Conservation (phyloP, 345 rosid genomes). For the Dovyalis caffra region DNA sequence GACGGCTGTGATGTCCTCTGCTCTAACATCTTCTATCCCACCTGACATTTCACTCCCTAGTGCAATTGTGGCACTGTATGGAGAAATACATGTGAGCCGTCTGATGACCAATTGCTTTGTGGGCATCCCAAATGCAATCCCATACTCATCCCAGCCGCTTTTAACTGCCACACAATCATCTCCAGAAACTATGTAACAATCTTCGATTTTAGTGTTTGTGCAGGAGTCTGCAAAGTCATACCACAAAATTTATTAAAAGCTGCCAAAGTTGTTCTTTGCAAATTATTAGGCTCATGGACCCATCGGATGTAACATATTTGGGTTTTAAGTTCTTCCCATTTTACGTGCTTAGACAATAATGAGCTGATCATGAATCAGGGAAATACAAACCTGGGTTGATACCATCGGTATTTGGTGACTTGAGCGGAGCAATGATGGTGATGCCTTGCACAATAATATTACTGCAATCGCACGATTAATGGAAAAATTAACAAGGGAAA, state of each 20-base stretch:
- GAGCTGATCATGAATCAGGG: background rate
- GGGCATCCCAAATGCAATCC: constrained; percentile 66
- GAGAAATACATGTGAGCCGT: constrained; percentile 70
- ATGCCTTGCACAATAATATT: constrained; percentile 69
- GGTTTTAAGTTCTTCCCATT: too few relatives aligned
- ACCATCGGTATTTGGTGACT: constrained; percentile 91
- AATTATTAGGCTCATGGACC: background rate
- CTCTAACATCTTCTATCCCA: constrained; percentile 71
- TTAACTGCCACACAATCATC: constrained; percentile 93
- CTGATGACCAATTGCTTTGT: constrained; percentile 59
- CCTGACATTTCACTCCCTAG: constrained; percentile 85
- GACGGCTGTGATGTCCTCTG: constrained; percentile 69
- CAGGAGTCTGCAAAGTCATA: constrained; percentile 62
- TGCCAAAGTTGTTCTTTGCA: background rate
- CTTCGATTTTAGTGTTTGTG: constrained; percentile 80
- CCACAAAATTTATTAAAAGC: background rate
- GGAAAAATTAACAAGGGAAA: background rate
- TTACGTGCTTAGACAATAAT: background rate
- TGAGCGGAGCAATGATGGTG: constrained; percentile 80
- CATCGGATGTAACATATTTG: background rate
- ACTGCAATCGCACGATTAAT: constrained; percentile 36
- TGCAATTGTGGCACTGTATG: constrained; percentile 73
- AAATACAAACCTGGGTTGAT: constrained; percentile 71
- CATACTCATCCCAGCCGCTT: constrained; percentile 89
- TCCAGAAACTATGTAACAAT: constrained; percentile 83